A percentile compares a stretch with the other conserved stretches of the same genome.
These are phyloP conservation scores for Erythrophleum fordii DNA, from an alignment of 306 rosid species.

Conservation along the genomic window DNA sequence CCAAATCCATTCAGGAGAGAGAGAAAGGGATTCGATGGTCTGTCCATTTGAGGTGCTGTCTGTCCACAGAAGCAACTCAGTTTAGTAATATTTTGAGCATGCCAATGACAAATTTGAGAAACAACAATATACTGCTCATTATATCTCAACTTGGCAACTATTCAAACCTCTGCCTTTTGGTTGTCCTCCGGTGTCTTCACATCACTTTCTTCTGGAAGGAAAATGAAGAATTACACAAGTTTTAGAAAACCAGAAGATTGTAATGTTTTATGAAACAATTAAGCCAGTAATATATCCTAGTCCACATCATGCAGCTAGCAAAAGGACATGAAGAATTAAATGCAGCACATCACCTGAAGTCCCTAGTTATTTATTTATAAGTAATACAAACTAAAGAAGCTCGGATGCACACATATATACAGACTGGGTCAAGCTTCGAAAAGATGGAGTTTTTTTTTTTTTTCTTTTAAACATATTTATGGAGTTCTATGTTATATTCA, in stretches of 20 bases:
- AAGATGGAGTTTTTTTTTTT: neutral
- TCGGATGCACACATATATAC: neutral
- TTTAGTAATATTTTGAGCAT: conserved; percentile 33
- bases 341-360: neutral
- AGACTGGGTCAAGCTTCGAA: neutral
- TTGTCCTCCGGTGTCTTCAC: conserved; percentile 41
- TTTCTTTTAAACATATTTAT: neutral
- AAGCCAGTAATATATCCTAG: neutral
- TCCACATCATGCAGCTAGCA: conserved; percentile 13
- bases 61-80: conserved; percentile 34
- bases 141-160: conserved; percentile 32
- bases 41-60: conserved; percentile 42
- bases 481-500: neutral
- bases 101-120: conserved; percentile 5
- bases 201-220: conserved; percentile 49
- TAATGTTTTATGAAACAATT: conserved; percentile 14
- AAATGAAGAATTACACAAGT: conserved; percentile 13
- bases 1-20: conserved; percentile 60
- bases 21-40: conserved; percentile 44
- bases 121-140: conserved; percentile 27
- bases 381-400: conserved; percentile 1
- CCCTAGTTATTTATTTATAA: neutral
- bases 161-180: conserved; percentile 57
- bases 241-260: neutral
- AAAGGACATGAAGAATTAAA: conserved; percentile 16